phyloP scores from a whole-genome alignment of 768 basidiomycete genomes.

The Trametes cinnabarina region DNA sequence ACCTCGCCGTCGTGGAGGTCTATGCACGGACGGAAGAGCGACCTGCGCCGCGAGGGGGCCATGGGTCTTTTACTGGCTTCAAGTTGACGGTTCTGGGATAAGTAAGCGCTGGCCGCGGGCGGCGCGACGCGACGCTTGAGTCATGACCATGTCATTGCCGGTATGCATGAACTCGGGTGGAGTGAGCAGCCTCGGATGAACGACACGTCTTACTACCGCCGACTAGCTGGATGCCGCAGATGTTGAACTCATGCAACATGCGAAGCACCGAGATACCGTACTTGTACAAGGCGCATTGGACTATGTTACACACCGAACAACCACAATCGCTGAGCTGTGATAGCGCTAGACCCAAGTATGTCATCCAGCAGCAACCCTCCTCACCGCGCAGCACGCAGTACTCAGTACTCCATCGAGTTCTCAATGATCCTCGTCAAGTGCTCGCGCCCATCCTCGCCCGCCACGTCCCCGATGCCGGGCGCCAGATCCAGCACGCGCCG shows the following conservation, averaged over 20 bases:
- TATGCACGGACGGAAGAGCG: slow-evolving; percentile 89
- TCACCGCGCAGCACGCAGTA: background rate
- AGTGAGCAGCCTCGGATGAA: no score
- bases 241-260: no score
- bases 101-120: background rate
- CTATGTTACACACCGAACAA: background rate
- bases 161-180: no score
- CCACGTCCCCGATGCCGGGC: slow-evolving; percentile 82
- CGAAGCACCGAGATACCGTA: background rate
- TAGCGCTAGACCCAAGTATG: no score
- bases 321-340: background rate
- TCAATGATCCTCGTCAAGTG: slow-evolving; percentile 82
- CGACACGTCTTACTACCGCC: no score
- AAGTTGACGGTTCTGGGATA: background rate
- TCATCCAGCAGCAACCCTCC: no score
- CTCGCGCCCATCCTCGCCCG: slow-evolving; percentile 78
- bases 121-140: background rate
- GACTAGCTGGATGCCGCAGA: no score
- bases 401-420: slow-evolving; percentile 72
- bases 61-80: background rate
- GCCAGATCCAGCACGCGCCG: slow-evolving; percentile 90
- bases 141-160: no score
- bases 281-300: background rate
- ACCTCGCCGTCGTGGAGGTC: slow-evolving; percentile 95
- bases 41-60: slow-evolving; percentile 10